These are phyloP conservation scores for Escovopsis sp. DNA, from an alignment of 2,329 filamentous ascomycete genomes.

Conservation along the genomic window DNA sequence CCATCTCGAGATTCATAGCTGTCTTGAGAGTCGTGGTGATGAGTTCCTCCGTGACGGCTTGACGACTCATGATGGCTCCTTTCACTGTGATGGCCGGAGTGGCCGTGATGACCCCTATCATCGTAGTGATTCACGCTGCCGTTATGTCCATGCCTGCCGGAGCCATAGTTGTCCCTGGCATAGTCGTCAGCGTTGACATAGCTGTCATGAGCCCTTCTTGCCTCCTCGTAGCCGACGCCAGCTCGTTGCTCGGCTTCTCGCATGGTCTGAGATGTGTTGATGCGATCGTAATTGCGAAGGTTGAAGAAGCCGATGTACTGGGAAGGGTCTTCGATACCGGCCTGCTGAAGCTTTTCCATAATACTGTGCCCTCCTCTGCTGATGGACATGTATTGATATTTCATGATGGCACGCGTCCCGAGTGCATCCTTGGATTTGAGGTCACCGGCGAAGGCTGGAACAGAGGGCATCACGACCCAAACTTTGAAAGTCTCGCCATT, in stretches of 20 bases:
- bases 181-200: constrained; percentile 33
- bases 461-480: constrained; percentile 63
- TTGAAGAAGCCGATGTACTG: constrained; percentile 77
- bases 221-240: constrained; percentile 54
- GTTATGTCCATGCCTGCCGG: constrained; percentile 18
- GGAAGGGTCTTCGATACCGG: constrained; percentile 53
- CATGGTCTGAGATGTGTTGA: constrained; percentile 56
- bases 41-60: not conserved
- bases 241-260: constrained; percentile 42
- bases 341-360: constrained; percentile 53
- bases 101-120: not conserved
- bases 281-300: constrained; percentile 68
- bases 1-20: not conserved
- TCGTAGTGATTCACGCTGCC: constrained; percentile 2
- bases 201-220: constrained; percentile 48
- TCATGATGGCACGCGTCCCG: constrained; percentile 74
- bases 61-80: not conserved
- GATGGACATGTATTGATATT: constrained; percentile 73
- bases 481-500: constrained; percentile 55
- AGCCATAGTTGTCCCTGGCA: constrained; percentile 22
- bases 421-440: constrained; percentile 57
- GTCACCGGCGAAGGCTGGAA: constrained; percentile 73
- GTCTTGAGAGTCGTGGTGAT: not conserved
- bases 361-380: constrained; percentile 65
- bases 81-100: not conserved